Evolutionary conservation across 768 basidiomycete species (phyloP).

Genomic region (Russula sp.): DNA sequence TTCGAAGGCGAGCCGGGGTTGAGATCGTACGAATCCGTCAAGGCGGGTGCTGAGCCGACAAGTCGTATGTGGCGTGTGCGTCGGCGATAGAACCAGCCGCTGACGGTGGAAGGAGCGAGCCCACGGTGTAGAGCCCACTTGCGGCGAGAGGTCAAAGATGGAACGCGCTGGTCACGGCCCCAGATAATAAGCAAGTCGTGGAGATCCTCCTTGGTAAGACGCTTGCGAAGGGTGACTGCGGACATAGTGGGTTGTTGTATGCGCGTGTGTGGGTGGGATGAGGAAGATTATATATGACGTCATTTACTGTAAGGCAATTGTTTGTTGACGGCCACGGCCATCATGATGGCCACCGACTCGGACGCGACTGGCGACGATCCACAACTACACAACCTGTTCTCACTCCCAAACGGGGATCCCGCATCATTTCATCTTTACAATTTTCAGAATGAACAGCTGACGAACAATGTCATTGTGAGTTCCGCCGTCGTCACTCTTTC

Average conservation of each 20-base stretch:
- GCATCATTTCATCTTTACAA: conserved; percentile 7
- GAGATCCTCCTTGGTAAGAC: neutral
- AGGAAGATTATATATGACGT: no score
- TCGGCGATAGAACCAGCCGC: conserved; percentile 10
- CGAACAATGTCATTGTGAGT: conserved; percentile 22
- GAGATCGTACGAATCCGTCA: conserved; percentile 2
- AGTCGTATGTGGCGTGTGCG: conserved; percentile 1
- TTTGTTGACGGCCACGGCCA: no score
- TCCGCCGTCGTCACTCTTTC: neutral
- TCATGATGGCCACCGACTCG: no score
- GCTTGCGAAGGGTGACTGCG: neutral
- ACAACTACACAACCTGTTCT: neutral
- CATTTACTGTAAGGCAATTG: no score
- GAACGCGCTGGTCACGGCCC: conserved; percentile 8
- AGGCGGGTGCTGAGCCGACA: neutral
- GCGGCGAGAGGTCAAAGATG: conserved; percentile 8
- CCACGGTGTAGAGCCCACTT: conserved; percentile 8
- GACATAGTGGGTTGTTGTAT: neutral
- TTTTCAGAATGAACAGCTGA: conserved; percentile 3
- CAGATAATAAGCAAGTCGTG: conserved; percentile 9
- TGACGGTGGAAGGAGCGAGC: neutral
- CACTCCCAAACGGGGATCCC: conserved; percentile 1
- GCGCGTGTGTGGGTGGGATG: no score
- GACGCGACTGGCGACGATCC: no score
- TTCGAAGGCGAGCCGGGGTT: neutral